Evolutionary conservation across 495 filamentous ascomycete species (phyloP), one percentile per base, ranked within the genome.

Genomic region (Evansstolkia leycettana): DNA sequence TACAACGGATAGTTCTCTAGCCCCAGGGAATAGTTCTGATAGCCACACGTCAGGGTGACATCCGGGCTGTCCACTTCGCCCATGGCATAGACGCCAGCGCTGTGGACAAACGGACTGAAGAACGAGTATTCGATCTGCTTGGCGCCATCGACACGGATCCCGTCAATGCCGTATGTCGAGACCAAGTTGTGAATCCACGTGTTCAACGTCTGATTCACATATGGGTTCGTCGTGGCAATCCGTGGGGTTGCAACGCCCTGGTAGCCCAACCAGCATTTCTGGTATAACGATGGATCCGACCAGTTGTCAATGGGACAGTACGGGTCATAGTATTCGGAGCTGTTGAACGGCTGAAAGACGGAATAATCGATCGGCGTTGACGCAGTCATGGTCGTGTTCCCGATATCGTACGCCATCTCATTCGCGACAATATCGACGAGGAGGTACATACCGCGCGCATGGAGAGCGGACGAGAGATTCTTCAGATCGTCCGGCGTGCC

Each of bases 341-440:
- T 52, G 40, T 77, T 71, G 58, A 82, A 83, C 13, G 77, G 76
- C 16, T 57, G 60, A 42, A 75, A 70, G 2, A 47, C 38, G n/a
- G 56, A 54, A 47, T 78, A 76, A 51, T 78, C 64, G 36, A 79
- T 67, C 7, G 15, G 2, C 8, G 46, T 43, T 16, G 23, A 38
- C 11, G 9, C 20, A 13, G 14, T 35, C 28, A 35, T 45, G 33
- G 47, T 59, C 8, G 42, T 45, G 4, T 52, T 52, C 18, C 58
- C 50, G 7, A 71, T 65, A 27, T 60, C 50, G 42, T 70, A 65
- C 4, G 70, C 78, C 60, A 81, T 70, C 46, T 84, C 74, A 49
- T 84, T 84, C 6, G 73, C 68, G 5, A 80, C 77, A 1, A 81
- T 58, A 39, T 83, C 78, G 8, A 80, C 72, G 77, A 82, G 81